Evolutionary conservation across 768 basidiomycete species (phyloP).

Genomic region (Kwoniella newhampshirensis): DNA sequence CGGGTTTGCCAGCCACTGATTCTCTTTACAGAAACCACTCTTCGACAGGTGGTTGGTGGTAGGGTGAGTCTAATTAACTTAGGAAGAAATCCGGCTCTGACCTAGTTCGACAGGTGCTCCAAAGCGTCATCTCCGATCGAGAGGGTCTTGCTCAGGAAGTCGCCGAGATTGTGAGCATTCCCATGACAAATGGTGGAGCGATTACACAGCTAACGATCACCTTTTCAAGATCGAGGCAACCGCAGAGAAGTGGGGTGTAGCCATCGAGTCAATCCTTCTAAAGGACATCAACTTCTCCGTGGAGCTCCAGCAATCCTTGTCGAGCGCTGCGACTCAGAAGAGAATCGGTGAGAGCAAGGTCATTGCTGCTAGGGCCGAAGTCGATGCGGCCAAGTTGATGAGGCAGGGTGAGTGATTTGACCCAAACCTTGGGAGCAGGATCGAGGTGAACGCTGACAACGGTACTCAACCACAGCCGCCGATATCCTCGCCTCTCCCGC

Average conservation of each 20-base stretch:
- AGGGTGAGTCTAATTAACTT: constrained; percentile 41
- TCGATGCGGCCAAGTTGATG: constrained; percentile 92
- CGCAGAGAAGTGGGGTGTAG: constrained; percentile 82
- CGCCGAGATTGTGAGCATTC: constrained; percentile 47
- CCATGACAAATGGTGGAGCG: background rate
- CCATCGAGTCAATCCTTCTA: constrained; percentile 86
- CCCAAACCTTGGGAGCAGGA: background rate
- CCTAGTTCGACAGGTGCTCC: constrained; percentile 65
- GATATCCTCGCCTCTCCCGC: constrained; percentile 71
- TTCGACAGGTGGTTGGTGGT: constrained; percentile 95
- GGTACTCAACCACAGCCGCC: constrained; percentile 8
- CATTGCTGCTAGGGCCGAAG: constrained; percentile 68
- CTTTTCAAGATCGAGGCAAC: constrained; percentile 44
- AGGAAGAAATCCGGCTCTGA: background rate
- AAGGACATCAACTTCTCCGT: constrained; percentile 70
- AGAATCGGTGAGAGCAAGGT: constrained; percentile 88
- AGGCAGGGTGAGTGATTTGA: constrained; percentile 73
- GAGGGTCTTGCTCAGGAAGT: constrained; percentile 61
- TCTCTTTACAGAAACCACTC: constrained; percentile 74
- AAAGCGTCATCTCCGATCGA: constrained; percentile 92
- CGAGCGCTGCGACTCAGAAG: constrained; percentile 95
- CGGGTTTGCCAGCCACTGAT: constrained; percentile 58
- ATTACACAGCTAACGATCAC: background rate
- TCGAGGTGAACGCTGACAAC: background rate
- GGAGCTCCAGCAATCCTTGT: constrained; percentile 86